Evolutionary conservation across 345 rosid species (phyloP).

Genomic region (Reutealis trisperma): DNA sequence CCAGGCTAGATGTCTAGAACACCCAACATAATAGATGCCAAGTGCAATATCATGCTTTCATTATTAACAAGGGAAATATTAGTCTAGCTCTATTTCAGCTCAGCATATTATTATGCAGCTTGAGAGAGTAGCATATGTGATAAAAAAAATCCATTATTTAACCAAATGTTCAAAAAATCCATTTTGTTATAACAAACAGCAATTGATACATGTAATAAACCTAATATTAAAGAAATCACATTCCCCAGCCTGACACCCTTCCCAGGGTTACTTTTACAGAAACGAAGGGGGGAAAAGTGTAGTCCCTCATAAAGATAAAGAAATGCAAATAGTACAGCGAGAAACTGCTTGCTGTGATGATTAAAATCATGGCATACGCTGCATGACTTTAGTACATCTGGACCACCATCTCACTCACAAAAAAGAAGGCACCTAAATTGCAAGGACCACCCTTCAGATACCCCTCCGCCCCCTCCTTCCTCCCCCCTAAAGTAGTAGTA

Average conservation of each 20-base stretch:
- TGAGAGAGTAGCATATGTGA: neutral
- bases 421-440: slow-evolving; percentile 26
- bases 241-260: neutral
- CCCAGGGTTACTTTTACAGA: neutral
- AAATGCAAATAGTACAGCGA: neutral
- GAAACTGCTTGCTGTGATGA: slow-evolving; percentile 38
- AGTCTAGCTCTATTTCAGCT: neutral
- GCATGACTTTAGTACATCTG: slow-evolving; percentile 34
- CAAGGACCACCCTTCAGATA: slow-evolving; percentile 42
- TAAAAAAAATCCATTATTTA: neutral
- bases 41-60: neutral
- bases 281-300: neutral
- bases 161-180: neutral
- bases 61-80: neutral
- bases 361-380: slow-evolving; percentile 26
- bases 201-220: neutral
- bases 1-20: neutral
- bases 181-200: neutral
- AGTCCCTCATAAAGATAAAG: neutral
- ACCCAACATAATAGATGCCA: neutral
- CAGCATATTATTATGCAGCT: neutral
- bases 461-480: slow-evolving; percentile 9
- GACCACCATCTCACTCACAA: slow-evolving; percentile 46
- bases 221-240: neutral
- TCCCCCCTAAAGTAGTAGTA: neutral